Conservation (phyloP, 176 grass and related monocot genomes). For the Eragrostis curvula region DNA sequence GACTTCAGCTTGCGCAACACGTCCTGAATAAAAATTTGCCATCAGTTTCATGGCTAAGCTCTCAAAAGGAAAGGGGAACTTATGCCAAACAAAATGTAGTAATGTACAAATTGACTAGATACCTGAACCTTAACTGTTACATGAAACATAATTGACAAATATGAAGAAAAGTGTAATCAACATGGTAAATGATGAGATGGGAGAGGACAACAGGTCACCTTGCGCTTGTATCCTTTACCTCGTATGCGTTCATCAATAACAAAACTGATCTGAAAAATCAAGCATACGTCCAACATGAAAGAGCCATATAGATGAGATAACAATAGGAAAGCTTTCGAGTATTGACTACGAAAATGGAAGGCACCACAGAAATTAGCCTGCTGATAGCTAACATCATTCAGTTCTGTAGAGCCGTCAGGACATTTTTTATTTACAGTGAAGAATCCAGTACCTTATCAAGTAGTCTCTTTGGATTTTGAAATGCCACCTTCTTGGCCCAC, state of each 20-base stretch:
- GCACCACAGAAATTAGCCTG: slow-evolving; percentile 2
- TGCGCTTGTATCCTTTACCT: slow-evolving; percentile 83
- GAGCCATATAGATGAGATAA: not conserved
- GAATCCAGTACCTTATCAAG: slow-evolving; percentile 60
- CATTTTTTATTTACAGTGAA: slow-evolving; percentile 14
- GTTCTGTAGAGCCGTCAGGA: not conserved
- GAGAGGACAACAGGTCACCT: slow-evolving; percentile 54
- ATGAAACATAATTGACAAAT: slow-evolving; percentile 3
- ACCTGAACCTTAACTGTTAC: not conserved
- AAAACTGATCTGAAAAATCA: slow-evolving; percentile 72
- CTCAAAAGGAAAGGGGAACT: slow-evolving; percentile 16
- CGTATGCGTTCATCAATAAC: slow-evolving; percentile 90
- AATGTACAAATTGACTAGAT: slow-evolving; percentile 3
- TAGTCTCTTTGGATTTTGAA: slow-evolving; percentile 78
- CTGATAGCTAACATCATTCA: slow-evolving; percentile 17
- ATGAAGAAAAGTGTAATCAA: not conserved
- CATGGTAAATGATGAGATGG: not conserved
- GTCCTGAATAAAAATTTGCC: slow-evolving; percentile 57
- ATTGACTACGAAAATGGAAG: not conserved
- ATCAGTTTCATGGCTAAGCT: slow-evolving; percentile 32
- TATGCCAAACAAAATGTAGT: slow-evolving; percentile 20
- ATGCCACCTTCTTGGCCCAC: slow-evolving; percentile 77
- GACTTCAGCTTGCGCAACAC: slow-evolving; percentile 82
- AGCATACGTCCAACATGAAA: slow-evolving; percentile 22
- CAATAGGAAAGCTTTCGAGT: slow-evolving; percentile 17